Conservation (phyloP, 2,329 filamentous ascomycete species). For the Aspergillus vadensis region DNA sequence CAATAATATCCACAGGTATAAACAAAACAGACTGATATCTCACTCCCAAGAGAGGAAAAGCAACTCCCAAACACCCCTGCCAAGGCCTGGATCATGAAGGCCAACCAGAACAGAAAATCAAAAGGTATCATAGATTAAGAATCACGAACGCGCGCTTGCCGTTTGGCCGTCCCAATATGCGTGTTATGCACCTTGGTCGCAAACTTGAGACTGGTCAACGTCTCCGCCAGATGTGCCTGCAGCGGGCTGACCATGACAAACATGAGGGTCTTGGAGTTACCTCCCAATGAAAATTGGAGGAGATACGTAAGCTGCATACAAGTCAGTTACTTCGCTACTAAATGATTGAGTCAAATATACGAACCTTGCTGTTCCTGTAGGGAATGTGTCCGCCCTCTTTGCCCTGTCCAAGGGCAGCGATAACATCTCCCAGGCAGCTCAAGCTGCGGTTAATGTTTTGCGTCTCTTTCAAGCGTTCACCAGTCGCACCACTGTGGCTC, state of each 20-base stretch:
- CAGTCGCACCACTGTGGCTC: constrained; percentile 82
- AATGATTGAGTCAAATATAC: constrained; percentile 22
- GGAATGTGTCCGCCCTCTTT: constrained; percentile 79
- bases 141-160: constrained; percentile 42
- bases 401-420: constrained; percentile 84
- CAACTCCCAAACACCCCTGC: constrained; percentile 5
- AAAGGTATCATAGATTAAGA: constrained; percentile 24
- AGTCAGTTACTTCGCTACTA: constrained; percentile 21
- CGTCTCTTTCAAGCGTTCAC: constrained; percentile 86
- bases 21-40: neutral
- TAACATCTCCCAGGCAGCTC: constrained; percentile 90
- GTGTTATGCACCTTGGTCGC: constrained; percentile 90
- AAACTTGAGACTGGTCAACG: constrained; percentile 90
- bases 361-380: constrained; percentile 89
- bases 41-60: neutral
- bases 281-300: constrained; percentile 89
- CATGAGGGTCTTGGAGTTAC: constrained; percentile 97
- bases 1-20: neutral
- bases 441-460: constrained; percentile 97
- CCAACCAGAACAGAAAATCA: constrained; percentile 3
- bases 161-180: constrained; percentile 81
- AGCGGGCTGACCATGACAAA: constrained; percentile 97
- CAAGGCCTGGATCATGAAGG: constrained; percentile 11
- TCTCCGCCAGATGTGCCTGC: constrained; percentile 88
- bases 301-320: constrained; percentile 75